Evolutionary conservation across 441 rosid genomes (phyloP).

Genomic region (Bruguiera hainesii): DNA sequence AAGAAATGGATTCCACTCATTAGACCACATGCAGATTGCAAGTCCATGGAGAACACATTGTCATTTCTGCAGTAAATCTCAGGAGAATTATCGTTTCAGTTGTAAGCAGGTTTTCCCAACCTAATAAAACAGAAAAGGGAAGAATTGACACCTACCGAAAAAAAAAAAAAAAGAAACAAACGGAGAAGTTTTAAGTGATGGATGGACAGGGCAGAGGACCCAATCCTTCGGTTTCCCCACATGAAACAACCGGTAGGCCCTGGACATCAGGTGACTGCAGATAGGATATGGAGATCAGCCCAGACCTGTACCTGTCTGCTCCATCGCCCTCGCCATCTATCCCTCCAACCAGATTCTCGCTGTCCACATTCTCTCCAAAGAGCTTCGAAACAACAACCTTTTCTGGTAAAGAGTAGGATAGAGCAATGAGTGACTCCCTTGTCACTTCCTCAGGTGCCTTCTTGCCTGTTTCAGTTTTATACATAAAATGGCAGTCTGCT

Average conservation of each 20-base stretch:
- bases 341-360: conserved; percentile 6
- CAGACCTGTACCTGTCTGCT: conserved; percentile 28
- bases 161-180: no score
- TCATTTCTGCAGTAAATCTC: no score
- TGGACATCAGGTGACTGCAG: conserved; percentile 14
- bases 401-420: conserved; percentile 29
- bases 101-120: no score
- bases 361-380: conserved; percentile 7
- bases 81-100: no score
- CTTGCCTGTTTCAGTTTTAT: conserved; percentile 22
- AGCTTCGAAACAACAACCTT: conserved; percentile 16
- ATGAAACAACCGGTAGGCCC: conserved; percentile 5
- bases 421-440: conserved; percentile 33
- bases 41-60: no score
- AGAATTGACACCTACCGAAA: no score
- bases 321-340: conserved; percentile 10
- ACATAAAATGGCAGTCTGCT: conserved; percentile 26
- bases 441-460: conserved; percentile 27
- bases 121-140: no score
- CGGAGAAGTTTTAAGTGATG: no score
- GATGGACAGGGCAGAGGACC: no score
- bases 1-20: no score
- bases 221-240: no score
- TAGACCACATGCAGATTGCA: no score
- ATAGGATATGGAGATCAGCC: conserved; percentile 30